Evolutionary conservation across 345 rosid genomes (phyloP), one percentile per base, ranked within the genome.

Genomic region (Mercurialis annua): DNA sequence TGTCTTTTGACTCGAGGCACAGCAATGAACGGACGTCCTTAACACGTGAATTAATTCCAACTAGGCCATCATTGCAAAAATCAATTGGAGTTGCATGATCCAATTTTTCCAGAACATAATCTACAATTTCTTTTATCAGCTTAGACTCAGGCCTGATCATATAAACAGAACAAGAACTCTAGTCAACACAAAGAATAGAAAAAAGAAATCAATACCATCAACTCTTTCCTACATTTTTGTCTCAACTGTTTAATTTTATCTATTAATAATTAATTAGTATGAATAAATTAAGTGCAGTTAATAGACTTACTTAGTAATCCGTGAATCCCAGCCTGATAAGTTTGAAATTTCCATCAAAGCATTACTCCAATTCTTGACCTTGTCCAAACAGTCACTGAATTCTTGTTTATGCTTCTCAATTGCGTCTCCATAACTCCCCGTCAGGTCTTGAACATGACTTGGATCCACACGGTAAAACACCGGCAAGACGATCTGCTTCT

Each of bases 381-480:
- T n/a, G n/a, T n/a, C 21, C 18, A 23, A 10, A 2, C 9, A 60
- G 12, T 43, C n/a, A 17, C 2, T 40, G 29, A 38, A 60, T 38
- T 60, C 31, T 6, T 60, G 1, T 15, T 16, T 10, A 60, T 21
- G 49, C 18, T 38, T 30, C 0, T 18, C 6, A 44, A 62, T 18
- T 23, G 48, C 64, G 12, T 38, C 49, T 3, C 53, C 53, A 46
- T 31, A 62, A 29, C 54, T 62, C 24, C 51, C 51, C 16, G 20
- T 62, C 66, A 44, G 10, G 8, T 60, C 64, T 16, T 40, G 64
- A 33, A 60, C 64, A 40, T 60, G n/a, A 40, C 8, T 60, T 38
- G 46, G 64, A 60, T 60, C 49, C 27, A 60, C 14, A 11, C 2
- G 2, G 27, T 60, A 60, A 29, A 60, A 60, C 5, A 60, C 33